Evolutionary conservation across 345 rosid genomes (phyloP).

Genomic region (Lenwebbia sp.): DNA sequence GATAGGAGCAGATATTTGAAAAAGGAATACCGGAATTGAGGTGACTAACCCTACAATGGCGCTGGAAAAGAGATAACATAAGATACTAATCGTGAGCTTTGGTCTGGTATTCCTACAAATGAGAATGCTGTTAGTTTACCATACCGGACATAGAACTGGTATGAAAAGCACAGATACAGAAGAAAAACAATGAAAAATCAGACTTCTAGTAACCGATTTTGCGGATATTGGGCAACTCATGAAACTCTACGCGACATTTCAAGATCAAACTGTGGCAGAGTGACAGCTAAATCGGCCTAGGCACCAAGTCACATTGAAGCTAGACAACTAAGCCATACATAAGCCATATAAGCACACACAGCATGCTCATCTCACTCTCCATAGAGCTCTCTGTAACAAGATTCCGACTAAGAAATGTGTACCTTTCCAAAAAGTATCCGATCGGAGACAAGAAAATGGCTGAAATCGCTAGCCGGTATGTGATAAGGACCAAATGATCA

Average conservation of each 20-base stretch:
- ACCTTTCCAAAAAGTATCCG: constrained; percentile 65
- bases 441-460: constrained; percentile 57
- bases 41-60: constrained; percentile 53
- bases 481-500: constrained; percentile 49
- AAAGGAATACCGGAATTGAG: not conserved
- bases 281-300: not conserved
- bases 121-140: not conserved
- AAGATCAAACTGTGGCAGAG: not conserved
- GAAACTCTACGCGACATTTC: not conserved
- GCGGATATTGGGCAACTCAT: not conserved
- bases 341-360: not conserved
- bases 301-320: not conserved
- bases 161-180: not conserved
- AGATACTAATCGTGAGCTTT: constrained; percentile 32
- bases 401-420: not conserved
- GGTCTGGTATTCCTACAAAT: constrained; percentile 49
- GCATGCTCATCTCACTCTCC: not conserved
- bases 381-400: not conserved
- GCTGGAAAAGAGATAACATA: constrained; percentile 48
- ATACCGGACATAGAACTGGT: not conserved
- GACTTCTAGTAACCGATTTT: not conserved
- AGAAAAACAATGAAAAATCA: not conserved
- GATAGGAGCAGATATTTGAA: not conserved
- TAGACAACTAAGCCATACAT: not conserved
- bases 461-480: constrained; percentile 52